Conservation (phyloP, 352 stramenopile species). For the Thalassiosira mediterranea region DNA sequence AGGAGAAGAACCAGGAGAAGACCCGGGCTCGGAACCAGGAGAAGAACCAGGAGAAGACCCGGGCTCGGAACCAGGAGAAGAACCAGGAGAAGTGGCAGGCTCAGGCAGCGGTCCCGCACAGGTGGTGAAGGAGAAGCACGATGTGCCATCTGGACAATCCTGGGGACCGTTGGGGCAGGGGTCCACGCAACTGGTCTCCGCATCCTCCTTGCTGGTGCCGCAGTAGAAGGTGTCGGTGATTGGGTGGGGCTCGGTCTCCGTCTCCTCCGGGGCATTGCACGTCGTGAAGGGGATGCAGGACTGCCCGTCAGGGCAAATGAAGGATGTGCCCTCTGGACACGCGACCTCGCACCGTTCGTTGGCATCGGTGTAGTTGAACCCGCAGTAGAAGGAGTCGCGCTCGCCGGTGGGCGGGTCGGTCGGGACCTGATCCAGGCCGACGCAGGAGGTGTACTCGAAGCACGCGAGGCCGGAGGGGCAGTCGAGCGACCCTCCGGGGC, state of each 20-base stretch:
- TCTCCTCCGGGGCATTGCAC: conserved; percentile 25
- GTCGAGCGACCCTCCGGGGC: conserved; percentile 26
- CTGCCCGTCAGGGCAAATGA: conserved; percentile 33
- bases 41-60: too few species aligned
- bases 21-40: not conserved
- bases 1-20: conserved; percentile 12
- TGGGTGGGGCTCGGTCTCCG: not conserved
- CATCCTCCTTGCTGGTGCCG: conserved; percentile 51
- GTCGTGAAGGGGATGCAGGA: conserved; percentile 60
- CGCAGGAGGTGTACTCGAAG: conserved; percentile 54
- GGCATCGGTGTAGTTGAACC: conserved; percentile 43
- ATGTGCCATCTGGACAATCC: conserved; percentile 12
- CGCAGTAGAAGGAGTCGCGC: conserved; percentile 50
- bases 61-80: too few species aligned
- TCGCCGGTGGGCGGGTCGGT: conserved; percentile 29
- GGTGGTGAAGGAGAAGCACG: conserved; percentile 41
- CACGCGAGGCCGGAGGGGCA: conserved; percentile 47
- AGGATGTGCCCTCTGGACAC: conserved; percentile 22
- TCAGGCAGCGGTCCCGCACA: conserved; percentile 14
- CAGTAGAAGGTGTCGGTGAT: conserved; percentile 63
- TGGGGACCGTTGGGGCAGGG: conserved; percentile 38
- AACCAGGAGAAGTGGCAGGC: not conserved
- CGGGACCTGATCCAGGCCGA: conserved; percentile 19
- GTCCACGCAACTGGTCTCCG: conserved; percentile 39
- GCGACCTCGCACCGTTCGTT: conserved; percentile 40